phyloP scores from a whole-genome alignment of 176 grass and related monocot species.

The Musa beccarii region DNA sequence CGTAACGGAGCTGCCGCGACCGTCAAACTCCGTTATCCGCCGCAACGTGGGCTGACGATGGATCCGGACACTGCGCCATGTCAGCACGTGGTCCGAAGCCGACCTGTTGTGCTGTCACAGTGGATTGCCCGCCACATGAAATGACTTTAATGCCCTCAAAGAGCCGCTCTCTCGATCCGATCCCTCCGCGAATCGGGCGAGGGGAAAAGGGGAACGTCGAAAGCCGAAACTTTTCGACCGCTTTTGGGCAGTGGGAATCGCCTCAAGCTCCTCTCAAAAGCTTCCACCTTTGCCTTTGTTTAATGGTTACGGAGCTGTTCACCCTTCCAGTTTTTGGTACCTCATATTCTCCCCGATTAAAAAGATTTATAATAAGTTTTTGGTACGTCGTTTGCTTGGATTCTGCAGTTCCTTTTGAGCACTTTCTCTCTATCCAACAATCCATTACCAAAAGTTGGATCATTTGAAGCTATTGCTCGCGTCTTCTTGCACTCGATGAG shows the following conservation, averaged over 20 bases:
- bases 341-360: not conserved
- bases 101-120: not conserved
- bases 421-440: not conserved
- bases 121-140: not conserved
- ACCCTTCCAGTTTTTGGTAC: not conserved
- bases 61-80: not conserved
- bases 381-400: not conserved
- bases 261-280: slow-evolving; percentile 3
- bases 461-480: not conserved
- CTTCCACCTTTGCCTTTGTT: not conserved
- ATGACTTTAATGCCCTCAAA: not conserved
- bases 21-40: not conserved
- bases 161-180: not conserved
- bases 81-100: not conserved
- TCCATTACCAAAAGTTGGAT: not conserved
- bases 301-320: not conserved
- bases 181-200: not conserved
- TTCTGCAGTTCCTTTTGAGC: not conserved
- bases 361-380: not conserved
- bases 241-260: slow-evolving; percentile 11
- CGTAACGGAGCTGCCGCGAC: too few species aligned
- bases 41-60: not conserved
- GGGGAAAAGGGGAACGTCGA: not conserved
- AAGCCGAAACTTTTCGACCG: not conserved
- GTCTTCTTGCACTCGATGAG: not conserved